Evolutionary conservation across 352 stramenopile genomes (phyloP), one percentile per base, ranked within the genome.

Genomic region (Globisporangium parvum): DNA sequence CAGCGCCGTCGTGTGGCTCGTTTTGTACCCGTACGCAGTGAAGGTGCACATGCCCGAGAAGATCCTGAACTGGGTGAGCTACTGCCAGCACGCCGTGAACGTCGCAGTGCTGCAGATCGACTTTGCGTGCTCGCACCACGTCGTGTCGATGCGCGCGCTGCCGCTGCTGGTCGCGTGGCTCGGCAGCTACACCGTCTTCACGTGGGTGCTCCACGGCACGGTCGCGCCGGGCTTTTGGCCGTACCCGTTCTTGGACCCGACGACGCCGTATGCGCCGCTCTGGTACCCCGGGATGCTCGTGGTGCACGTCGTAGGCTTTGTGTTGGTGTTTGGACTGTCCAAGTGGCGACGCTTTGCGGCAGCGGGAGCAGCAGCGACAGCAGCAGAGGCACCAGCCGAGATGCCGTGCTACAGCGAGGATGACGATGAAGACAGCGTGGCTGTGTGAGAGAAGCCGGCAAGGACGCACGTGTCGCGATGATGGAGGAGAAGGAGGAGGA

Each of bases 151-250:
- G 49, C 66, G 77, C 63, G 73, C 76, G 17, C 65, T 89, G 42
- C 73, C 83, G 26, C 58, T 91, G 9, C 46, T 88, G 6, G 73
- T 89, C 54, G 59, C 71, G 42, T 93, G 77, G 73, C 65, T 74
- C 18, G 77, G 77, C 2, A 17, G 73, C 39, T 93, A 93, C 65
- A 69, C 73, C 11, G 54, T 93, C 10, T 91, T 89, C 54, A 66
- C 81, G 11, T 93, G 83, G 80, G 75, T 91, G 41, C 57, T 93
- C 23, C 83, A 93, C 59, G 75, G 70, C 39, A 87, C 71, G 0
- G 66, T 88, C 41, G 73, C 71, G 8, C 73, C 71, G 41, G 75
- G 76, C 20, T 89, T 88, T 54, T 93, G 80, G 83, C 83, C 80
- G 18, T 93, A 93, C 49, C 83, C 83, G 42, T 93, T 93, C 62